Evolutionary conservation across 139 green algal genomes (phyloP).

Genomic region (Chlorella sp.): DNA sequence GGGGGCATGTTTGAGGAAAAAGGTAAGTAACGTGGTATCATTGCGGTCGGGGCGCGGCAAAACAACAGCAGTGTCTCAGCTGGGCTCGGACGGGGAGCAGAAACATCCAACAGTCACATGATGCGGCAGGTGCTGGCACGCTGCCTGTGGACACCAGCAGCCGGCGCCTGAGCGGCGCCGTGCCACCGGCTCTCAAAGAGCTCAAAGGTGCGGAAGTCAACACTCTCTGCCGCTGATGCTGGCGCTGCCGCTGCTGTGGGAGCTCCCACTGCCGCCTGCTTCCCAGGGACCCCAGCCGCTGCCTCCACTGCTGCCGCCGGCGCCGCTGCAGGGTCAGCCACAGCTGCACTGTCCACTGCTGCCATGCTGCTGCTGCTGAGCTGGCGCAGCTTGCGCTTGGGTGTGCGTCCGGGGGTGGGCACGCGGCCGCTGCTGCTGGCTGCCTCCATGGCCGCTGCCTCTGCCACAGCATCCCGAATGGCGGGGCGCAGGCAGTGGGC

Average conservation of each 20-base stretch:
- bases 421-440: background rate
- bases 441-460: background rate
- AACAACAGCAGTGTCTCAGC: too few relatives aligned
- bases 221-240: background rate
- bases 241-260: background rate
- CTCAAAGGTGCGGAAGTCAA: background rate
- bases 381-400: constrained; percentile 11
- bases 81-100: too few relatives aligned
- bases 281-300: background rate
- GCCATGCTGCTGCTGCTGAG: background rate
- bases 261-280: too few relatives aligned
- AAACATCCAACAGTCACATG: too few relatives aligned
- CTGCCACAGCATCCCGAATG: background rate
- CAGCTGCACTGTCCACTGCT: background rate
- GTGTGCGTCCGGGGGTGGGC: background rate
- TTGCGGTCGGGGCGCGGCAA: too few relatives aligned
- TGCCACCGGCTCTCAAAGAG: too few relatives aligned
- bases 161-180: too few relatives aligned
- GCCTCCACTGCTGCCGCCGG: background rate
- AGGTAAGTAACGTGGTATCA: too few relatives aligned
- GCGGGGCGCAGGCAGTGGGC: background rate
- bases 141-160: background rate
- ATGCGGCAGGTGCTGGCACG: background rate
- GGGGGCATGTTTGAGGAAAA: too few relatives aligned
- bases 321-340: background rate